These are phyloP conservation scores for Areca catechu DNA, from an alignment of 176 grass and related monocot species.

Conservation along the genomic window DNA sequence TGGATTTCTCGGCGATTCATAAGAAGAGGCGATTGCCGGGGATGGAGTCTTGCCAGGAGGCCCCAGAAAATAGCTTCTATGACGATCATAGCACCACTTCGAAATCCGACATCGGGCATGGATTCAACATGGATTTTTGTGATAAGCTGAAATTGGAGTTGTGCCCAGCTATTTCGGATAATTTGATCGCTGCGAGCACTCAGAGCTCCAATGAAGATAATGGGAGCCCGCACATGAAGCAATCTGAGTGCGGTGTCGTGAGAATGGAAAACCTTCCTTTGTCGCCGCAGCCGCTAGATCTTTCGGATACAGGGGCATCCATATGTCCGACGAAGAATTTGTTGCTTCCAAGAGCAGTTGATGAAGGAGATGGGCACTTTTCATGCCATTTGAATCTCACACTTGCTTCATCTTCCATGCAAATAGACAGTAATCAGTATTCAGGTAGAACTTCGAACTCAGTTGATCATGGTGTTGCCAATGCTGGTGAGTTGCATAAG, in stretches of 20 bases:
- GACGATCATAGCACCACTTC: constrained; percentile 68
- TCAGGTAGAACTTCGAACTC: constrained; percentile 2
- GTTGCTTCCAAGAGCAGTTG: constrained; percentile 22
- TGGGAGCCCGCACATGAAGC: constrained; percentile 30
- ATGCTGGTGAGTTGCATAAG: not conserved
- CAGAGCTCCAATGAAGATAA: constrained; percentile 63
- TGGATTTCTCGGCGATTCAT: constrained; percentile 28
- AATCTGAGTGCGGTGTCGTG: constrained; percentile 22
- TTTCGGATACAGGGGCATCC: constrained; percentile 51
- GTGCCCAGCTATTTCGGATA: constrained; percentile 40
- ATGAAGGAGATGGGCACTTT: constrained; percentile 27
- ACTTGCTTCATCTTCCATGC: constrained; percentile 49
- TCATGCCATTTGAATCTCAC: constrained; percentile 74
- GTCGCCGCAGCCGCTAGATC: constrained; percentile 33
- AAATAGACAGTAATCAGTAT: constrained; percentile 11
- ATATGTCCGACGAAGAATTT: constrained; percentile 40
- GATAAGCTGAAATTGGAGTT: constrained; percentile 84
- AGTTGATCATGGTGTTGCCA: constrained; percentile 13
- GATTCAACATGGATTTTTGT: constrained; percentile 50
- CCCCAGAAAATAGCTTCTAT: constrained; percentile 48
- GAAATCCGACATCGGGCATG: constrained; percentile 49
- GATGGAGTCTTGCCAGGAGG: constrained; percentile 31
- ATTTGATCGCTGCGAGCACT: constrained; percentile 32
- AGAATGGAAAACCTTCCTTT: constrained; percentile 30
- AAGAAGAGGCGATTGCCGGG: constrained; percentile 74